A percentile compares a stretch with the other conserved stretches of the same genome.
Evolutionary conservation across 2,329 filamentous ascomycete genomes (phyloP).

Genomic region (Claviceps sp.): DNA sequence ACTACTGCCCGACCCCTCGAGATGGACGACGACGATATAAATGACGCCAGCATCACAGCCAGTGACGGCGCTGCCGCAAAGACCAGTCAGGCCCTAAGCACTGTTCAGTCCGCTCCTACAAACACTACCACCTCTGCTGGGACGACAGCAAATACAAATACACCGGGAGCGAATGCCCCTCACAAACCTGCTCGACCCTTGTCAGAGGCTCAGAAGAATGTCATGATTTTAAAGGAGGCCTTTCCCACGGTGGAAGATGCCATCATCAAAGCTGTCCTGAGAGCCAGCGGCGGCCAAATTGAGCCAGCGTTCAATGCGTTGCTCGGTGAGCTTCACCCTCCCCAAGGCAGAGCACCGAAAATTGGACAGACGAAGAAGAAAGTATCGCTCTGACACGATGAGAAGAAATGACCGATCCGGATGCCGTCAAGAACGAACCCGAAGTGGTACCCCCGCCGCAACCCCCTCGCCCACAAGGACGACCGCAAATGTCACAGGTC

Average conservation of each 20-base stretch:
- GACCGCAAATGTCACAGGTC: constrained; percentile 59
- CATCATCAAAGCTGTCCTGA: constrained; percentile 78
- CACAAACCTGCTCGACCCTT: constrained; percentile 76
- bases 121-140: constrained; percentile 16
- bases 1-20: constrained; percentile 52
- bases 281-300: constrained; percentile 73
- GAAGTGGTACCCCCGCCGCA: constrained; percentile 53
- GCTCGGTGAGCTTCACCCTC: constrained; percentile 42
- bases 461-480: constrained; percentile 60
- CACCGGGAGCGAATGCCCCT: constrained; percentile 34
- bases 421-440: constrained; percentile 43
- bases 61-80: constrained; percentile 24
- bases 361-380: too few species aligned
- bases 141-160: constrained; percentile 9
- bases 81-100: neutral
- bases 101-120: constrained; percentile 7
- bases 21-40: constrained; percentile 57
- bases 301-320: constrained; percentile 94
- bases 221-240: constrained; percentile 80
- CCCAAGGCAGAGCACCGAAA: neutral
- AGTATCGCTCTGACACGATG: neutral
- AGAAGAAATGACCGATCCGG: constrained; percentile 68
- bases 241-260: constrained; percentile 71
- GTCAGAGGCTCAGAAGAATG: constrained; percentile 71
- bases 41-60: constrained; percentile 40